Conservation (phyloP, 1,139 yeast species). For the Candida glucosophila region DNA sequence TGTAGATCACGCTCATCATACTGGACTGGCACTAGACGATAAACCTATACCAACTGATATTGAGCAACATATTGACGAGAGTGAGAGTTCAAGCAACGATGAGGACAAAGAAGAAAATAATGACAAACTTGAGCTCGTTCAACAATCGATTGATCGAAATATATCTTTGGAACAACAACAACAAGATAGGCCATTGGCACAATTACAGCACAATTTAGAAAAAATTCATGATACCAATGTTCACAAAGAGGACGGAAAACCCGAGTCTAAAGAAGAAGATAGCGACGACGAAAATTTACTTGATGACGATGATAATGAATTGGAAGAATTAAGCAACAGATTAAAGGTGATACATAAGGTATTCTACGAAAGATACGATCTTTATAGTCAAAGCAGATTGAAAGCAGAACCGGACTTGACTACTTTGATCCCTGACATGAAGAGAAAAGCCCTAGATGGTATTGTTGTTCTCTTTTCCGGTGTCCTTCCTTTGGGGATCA, state of each 20-base stretch:
- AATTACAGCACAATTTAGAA: constrained; percentile 68
- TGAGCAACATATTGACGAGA: constrained; percentile 34
- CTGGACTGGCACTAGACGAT: no score
- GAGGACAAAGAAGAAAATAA: constrained; percentile 31
- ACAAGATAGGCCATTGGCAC: constrained; percentile 74
- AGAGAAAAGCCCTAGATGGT: constrained; percentile 57
- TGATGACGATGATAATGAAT: constrained; percentile 75
- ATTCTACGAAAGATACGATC: constrained; percentile 48
- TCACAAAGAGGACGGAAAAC: constrained; percentile 8
- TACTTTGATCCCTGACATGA: constrained; percentile 63
- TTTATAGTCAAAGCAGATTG: constrained; percentile 6
- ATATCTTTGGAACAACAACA: constrained; percentile 59
- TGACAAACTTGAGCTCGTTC: constrained; percentile 33
- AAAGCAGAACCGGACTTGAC: constrained; percentile 48
- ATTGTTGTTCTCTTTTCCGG: constrained; percentile 78
- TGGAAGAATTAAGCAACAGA: constrained; percentile 54
- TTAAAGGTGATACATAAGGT: constrained; percentile 54
- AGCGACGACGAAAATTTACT: constrained; percentile 46
- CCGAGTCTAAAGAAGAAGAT: constrained; percentile 15
- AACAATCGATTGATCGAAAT: constrained; percentile 47
- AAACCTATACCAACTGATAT: constrained; percentile 14
- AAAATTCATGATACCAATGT: constrained; percentile 32
- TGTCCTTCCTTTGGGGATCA: constrained; percentile 69
- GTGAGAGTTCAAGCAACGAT: background rate
- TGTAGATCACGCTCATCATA: no score